phyloP scores from a whole-genome alignment of 441 rosid species.

The Pelargonium citronellum region DNA sequence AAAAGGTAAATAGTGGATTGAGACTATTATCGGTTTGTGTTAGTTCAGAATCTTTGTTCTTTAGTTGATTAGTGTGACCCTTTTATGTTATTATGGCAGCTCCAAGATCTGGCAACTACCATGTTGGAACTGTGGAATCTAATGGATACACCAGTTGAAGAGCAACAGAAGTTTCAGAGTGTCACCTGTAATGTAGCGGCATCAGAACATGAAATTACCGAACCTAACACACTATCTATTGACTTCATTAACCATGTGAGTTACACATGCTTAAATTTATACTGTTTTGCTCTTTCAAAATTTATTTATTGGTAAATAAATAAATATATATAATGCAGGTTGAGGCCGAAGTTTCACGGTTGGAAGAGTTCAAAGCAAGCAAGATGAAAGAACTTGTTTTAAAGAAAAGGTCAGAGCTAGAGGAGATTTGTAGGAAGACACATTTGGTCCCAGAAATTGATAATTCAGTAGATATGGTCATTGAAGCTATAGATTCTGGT shows the following conservation, averaged over 20 bases:
- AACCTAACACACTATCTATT: slow-evolving; percentile 70
- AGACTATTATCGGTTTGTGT: not conserved
- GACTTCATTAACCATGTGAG: slow-evolving; percentile 76
- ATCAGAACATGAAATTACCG: slow-evolving; percentile 84
- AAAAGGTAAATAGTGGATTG: slow-evolving; percentile 40
- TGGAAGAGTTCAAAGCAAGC: slow-evolving; percentile 84
- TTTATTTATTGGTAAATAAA: too few relatives aligned
- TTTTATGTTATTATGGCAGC: slow-evolving; percentile 37
- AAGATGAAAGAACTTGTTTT: slow-evolving; percentile 96
- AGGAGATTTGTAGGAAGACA: slow-evolving; percentile 82
- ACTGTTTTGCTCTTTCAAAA: not conserved
- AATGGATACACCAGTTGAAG: slow-evolving; percentile 96
- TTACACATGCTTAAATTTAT: slow-evolving; percentile 15
- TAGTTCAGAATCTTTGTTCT: slow-evolving; percentile 13
- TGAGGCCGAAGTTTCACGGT: slow-evolving; percentile 72
- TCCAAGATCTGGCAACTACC: slow-evolving; percentile 88
- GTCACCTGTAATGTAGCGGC: slow-evolving; percentile 92
- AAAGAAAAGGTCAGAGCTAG: slow-evolving; percentile 83
- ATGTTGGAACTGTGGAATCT: slow-evolving; percentile 91
- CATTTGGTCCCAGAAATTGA: slow-evolving; percentile 70
- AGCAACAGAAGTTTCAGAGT: slow-evolving; percentile 80
- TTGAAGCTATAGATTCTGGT: slow-evolving; percentile 84
- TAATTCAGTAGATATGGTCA: slow-evolving; percentile 49
- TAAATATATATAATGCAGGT: slow-evolving; percentile 44
- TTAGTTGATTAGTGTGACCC: slow-evolving; percentile 6